These are phyloP conservation scores for Omphalotus guepiniiformis DNA, from an alignment of 768 basidiomycete species.

Conservation along the genomic window DNA sequence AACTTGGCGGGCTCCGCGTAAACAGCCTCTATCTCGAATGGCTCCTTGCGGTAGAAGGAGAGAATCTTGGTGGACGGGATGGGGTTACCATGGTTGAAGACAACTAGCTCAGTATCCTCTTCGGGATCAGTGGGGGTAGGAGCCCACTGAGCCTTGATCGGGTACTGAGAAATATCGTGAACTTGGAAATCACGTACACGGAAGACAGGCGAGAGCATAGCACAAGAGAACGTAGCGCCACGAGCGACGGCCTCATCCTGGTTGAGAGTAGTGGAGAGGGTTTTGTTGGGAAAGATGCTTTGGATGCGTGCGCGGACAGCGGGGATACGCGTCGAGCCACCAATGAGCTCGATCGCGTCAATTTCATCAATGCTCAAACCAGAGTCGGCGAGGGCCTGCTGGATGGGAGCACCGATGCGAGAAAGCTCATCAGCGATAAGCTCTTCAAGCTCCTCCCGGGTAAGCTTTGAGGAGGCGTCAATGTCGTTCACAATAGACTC, in stretches of 20 bases:
- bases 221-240: constrained; percentile 95
- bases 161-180: constrained; percentile 81
- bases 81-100: constrained; percentile 81
- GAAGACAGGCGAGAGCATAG: constrained; percentile 96
- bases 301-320: constrained; percentile 87
- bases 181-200: constrained; percentile 93
- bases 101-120: constrained; percentile 88
- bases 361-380: constrained; percentile 81
- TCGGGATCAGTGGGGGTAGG: constrained; percentile 67
- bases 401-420: constrained; percentile 70
- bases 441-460: constrained; percentile 76
- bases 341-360: constrained; percentile 88
- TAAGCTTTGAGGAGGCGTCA: constrained; percentile 84
- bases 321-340: constrained; percentile 90
- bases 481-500: constrained; percentile 97
- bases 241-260: constrained; percentile 97
- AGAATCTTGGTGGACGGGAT: constrained; percentile 95
- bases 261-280: constrained; percentile 90
- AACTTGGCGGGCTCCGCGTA: constrained; percentile 73
- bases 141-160: constrained; percentile 90
- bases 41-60: constrained; percentile 86
- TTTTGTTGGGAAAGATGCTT: constrained; percentile 74
- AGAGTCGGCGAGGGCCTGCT: constrained; percentile 76
- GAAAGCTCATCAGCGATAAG: constrained; percentile 75
- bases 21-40: constrained; percentile 83